Evolutionary conservation across 345 rosid species (phyloP).

Genomic region (Syzygium jambos): DNA sequence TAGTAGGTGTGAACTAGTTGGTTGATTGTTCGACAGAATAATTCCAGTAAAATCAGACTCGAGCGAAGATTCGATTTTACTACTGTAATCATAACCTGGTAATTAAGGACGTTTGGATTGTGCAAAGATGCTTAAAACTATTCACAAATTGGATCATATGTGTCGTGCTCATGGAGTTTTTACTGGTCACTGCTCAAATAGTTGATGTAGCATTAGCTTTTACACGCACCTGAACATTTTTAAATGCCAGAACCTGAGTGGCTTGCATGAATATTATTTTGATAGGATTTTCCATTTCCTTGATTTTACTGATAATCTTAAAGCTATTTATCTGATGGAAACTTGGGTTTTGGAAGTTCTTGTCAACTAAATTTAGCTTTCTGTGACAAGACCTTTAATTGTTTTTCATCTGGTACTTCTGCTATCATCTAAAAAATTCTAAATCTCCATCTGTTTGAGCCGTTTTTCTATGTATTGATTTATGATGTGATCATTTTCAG

Average conservation of each 20-base stretch:
- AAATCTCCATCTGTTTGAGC: not conserved
- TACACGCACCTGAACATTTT: not conserved
- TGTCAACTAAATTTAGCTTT: not conserved
- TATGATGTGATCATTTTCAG: constrained; percentile 13
- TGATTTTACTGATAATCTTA: not conserved
- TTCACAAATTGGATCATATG: not conserved
- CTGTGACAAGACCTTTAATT: not conserved
- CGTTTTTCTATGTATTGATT: not conserved
- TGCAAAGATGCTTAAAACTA: not conserved
- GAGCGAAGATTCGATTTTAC: not conserved
- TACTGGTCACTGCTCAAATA: not conserved
- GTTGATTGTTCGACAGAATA: not conserved
- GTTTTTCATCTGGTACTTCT: not conserved
- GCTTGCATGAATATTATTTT: not conserved
- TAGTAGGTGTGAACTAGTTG: not conserved
- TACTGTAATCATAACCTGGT: not conserved
- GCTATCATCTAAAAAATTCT: not conserved
- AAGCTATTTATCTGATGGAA: not conserved
- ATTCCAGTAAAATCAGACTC: not conserved
- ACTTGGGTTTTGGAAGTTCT: not conserved
- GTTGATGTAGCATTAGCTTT: not conserved
- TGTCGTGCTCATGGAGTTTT: not conserved
- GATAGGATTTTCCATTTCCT: not conserved
- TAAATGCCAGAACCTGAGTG: not conserved
- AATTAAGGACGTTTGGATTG: not conserved